phyloP scores from a whole-genome alignment of 495 filamentous ascomycete genomes.

The Daldinia bambusicola region DNA sequence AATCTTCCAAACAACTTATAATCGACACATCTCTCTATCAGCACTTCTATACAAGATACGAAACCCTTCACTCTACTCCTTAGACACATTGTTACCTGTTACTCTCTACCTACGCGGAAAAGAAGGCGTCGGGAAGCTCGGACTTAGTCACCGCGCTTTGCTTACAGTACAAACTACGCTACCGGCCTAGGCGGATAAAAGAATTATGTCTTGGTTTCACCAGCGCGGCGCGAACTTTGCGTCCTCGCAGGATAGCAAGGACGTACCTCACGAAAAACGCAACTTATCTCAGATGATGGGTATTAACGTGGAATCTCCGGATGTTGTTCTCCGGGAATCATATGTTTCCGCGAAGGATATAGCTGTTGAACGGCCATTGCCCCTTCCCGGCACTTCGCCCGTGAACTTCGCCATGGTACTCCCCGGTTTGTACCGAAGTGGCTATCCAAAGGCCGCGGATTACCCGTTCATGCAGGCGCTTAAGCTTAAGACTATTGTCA shows the following conservation, averaged over 20 bases:
- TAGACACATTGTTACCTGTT: neutral
- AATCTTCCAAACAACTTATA: neutral
- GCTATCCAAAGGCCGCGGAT: slow-evolving; percentile 73
- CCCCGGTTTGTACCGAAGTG: slow-evolving; percentile 78
- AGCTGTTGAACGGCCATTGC: slow-evolving; percentile 33
- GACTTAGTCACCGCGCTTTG: neutral
- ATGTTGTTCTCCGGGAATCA: slow-evolving; percentile 13
- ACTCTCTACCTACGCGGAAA: neutral
- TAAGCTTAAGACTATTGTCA: slow-evolving; percentile 78
- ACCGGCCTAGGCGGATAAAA: neutral
- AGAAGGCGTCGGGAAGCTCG: neutral
- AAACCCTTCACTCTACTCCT: neutral
- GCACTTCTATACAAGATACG: neutral
- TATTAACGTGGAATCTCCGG: slow-evolving; percentile 22
- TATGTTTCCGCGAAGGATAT: slow-evolving; percentile 25
- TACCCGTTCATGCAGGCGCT: slow-evolving; percentile 71
- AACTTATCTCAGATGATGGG: neutral
- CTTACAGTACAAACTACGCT: neutral
- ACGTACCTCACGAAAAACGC: slow-evolving; percentile 5
- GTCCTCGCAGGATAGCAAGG: slow-evolving; percentile 2
- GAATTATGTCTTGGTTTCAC: neutral
- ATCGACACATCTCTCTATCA: neutral
- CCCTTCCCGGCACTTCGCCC: slow-evolving; percentile 51
- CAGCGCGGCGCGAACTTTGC: neutral
- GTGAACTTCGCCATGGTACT: slow-evolving; percentile 74